A percentile compares a stretch with the other conserved stretches of the same genome.
These are phyloP conservation scores for Lecanicillium sp. DNA, from an alignment of 2,329 filamentous ascomycete species.

Conservation along the genomic window DNA sequence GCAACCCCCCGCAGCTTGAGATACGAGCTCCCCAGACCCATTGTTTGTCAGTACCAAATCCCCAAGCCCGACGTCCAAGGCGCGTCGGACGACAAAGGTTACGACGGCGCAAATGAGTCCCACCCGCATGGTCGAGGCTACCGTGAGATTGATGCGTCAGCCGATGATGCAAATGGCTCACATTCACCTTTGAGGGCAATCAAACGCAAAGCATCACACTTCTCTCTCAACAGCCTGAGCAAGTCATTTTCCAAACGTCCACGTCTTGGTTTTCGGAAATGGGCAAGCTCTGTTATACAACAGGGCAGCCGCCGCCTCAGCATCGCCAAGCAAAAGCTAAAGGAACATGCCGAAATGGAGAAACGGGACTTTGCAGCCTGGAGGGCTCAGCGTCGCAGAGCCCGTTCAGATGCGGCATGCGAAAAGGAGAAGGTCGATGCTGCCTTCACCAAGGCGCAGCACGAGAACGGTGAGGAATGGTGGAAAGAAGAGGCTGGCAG, in stretches of 20 bases:
- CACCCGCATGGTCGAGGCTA: background rate
- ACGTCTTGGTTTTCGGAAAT: constrained; percentile 19
- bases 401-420: constrained; percentile 15
- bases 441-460: constrained; percentile 17
- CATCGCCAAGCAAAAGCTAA: constrained; percentile 18
- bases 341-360: constrained; percentile 17
- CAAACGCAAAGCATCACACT: constrained; percentile 24
- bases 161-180: constrained; percentile 1
- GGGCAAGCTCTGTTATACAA: constrained; percentile 20
- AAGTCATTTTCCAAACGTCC: constrained; percentile 18
- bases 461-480: constrained; percentile 21
- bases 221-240: constrained; percentile 21
- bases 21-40: too few species aligned
- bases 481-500: constrained; percentile 26
- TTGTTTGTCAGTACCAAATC: background rate
- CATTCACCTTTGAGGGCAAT: constrained; percentile 10
- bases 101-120: constrained; percentile 6
- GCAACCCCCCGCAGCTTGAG: too few species aligned
- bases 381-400: constrained; percentile 19
- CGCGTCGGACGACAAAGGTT: background rate
- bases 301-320: constrained; percentile 18
- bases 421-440: constrained; percentile 17
- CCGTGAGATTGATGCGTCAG: background rate
- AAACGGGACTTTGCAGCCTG: constrained; percentile 19
- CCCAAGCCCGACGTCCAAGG: background rate